phyloP scores from a whole-genome alignment of 2,329 filamentous ascomycete species.

The Exophiala spinifera region DNA sequence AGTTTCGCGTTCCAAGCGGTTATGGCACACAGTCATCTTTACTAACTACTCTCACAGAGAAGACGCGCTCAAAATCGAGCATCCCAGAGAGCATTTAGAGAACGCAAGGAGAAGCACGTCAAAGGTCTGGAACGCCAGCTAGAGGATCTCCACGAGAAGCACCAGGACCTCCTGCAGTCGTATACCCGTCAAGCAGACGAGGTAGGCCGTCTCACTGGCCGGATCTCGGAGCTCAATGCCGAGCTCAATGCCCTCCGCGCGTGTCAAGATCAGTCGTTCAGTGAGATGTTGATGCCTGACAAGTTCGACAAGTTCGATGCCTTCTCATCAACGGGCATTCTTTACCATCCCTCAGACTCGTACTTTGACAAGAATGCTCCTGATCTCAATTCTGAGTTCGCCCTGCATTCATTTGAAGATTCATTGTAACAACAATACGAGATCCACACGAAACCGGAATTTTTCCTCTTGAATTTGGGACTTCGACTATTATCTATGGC shows the following conservation, averaged over 20 bases:
- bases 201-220: conserved; percentile 30
- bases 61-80: conserved; percentile 93
- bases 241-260: conserved; percentile 29
- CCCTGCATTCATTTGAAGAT: conserved; percentile 28
- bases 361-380: conserved; percentile 30
- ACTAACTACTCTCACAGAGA: conserved; percentile 58
- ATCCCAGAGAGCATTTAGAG: conserved; percentile 87
- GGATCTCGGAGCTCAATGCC: conserved; percentile 29
- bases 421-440: conserved; percentile 14
- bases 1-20: conserved; percentile 6
- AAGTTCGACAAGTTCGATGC: conserved; percentile 32
- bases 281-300: conserved; percentile 29
- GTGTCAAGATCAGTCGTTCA: conserved; percentile 27
- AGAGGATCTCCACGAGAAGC: conserved; percentile 53
- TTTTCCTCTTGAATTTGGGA: too few relatives aligned
- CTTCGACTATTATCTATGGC: background rate
- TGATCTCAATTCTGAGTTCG: conserved; percentile 28
- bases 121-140: conserved; percentile 80
- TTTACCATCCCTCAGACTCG: conserved; percentile 26
- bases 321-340: conserved; percentile 29
- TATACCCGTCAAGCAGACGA: conserved; percentile 34
- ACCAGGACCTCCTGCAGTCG: conserved; percentile 34
- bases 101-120: conserved; percentile 88
- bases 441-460: too few relatives aligned
- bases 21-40: conserved; percentile 13